These are phyloP conservation scores for Graphilbum sp. DNA, from an alignment of 2,329 filamentous ascomycete genomes.

Conservation along the genomic window DNA sequence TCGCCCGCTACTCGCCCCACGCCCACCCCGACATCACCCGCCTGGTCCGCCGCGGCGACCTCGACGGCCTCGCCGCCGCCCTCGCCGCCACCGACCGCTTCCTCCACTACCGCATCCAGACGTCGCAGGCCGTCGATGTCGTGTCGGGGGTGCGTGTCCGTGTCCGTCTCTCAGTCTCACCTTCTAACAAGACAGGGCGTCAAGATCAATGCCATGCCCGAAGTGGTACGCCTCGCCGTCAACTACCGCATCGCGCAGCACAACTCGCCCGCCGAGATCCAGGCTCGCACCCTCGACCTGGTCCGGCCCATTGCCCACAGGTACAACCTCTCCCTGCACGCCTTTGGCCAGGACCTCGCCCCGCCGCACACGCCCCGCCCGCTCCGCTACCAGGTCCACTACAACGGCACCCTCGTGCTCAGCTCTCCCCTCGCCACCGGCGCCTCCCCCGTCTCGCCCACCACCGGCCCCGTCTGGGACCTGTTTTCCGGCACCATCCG, in stretches of 20 bases:
- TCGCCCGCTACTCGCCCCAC: slow-evolving; percentile 26
- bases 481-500: slow-evolving; percentile 15
- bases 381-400: slow-evolving; percentile 19
- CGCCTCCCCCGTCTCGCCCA: slow-evolving; percentile 21
- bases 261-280: slow-evolving; percentile 32
- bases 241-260: slow-evolving; percentile 46
- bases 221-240: slow-evolving; percentile 36
- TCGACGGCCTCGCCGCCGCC: slow-evolving; percentile 25
- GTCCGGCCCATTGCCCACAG: slow-evolving; percentile 33
- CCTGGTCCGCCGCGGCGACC: slow-evolving; percentile 5
- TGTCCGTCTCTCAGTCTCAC: too few species aligned
- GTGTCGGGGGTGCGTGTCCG: slow-evolving; percentile 33
- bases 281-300: slow-evolving; percentile 31
- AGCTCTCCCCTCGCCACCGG: slow-evolving; percentile 16
- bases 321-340: slow-evolving; percentile 37
- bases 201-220: slow-evolving; percentile 53
- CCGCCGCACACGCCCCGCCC: background rate
- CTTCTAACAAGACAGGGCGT: slow-evolving; percentile 22
- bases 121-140: slow-evolving; percentile 43
- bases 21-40: slow-evolving; percentile 22
- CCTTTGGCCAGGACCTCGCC: too few species aligned
- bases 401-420: slow-evolving; percentile 23
- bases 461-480: slow-evolving; percentile 12
- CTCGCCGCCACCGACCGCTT: slow-evolving; percentile 20
- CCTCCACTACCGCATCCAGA: slow-evolving; percentile 38